phyloP scores from a whole-genome alignment of 2,329 filamentous ascomycete species.

The Colletotrichum acutatum region DNA sequence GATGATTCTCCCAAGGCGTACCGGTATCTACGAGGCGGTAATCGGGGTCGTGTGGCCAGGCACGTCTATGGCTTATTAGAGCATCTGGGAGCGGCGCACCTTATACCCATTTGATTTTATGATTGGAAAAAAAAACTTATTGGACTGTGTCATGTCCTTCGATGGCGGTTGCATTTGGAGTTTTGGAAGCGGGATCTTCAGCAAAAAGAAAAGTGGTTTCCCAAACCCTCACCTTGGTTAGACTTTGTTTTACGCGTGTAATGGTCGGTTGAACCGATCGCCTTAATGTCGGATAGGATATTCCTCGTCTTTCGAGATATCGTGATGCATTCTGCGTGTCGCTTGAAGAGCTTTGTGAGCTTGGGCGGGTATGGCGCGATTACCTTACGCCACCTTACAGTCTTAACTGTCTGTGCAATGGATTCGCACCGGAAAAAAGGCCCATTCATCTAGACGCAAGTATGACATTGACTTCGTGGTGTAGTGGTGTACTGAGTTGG shows the following conservation, averaged over 20 bases:
- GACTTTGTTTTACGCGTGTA: too few species aligned
- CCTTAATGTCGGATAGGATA: background rate
- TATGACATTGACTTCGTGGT: background rate
- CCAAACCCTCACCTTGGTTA: background rate
- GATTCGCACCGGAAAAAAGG: background rate
- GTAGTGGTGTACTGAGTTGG: background rate
- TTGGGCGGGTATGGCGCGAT: too few species aligned
- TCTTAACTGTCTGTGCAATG: too few species aligned
- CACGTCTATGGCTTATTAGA: conserved; percentile 16
- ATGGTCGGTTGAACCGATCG: background rate
- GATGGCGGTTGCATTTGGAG: background rate
- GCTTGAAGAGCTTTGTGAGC: background rate
- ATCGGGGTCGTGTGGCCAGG: background rate
- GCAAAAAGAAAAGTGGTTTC: conserved; percentile 10
- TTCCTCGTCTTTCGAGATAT: background rate
- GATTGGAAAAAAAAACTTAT: background rate
- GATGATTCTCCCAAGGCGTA: conserved; percentile 18
- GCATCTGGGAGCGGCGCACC: conserved; percentile 13
- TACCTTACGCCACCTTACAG: too few species aligned
- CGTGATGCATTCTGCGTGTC: too few species aligned
- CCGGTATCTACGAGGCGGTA: background rate
- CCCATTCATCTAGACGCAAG: background rate
- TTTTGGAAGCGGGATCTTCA: conserved; percentile 3
- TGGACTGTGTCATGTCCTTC: background rate
- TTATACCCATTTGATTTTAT: conserved; percentile 33